These are phyloP conservation scores for Pleurotus tuoliensis DNA, from an alignment of 768 basidiomycete genomes.

Conservation along the genomic window DNA sequence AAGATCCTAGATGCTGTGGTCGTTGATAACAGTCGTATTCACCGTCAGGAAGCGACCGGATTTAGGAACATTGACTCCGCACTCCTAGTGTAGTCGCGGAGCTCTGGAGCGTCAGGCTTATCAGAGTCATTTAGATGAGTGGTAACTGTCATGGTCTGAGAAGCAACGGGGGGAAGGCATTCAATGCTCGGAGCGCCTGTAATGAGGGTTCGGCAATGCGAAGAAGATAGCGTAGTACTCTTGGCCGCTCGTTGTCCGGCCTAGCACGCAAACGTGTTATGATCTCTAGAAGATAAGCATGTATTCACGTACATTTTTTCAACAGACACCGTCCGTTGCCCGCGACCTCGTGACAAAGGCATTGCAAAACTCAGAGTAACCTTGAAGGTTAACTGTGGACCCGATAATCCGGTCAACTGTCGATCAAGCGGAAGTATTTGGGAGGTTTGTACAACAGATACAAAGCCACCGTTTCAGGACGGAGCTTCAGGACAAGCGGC, in stretches of 20 bases:
- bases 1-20: no score
- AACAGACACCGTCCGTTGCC: no score
- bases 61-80: background rate
- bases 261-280: no score
- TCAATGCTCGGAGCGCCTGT: no score
- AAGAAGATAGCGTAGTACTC: no score
- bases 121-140: background rate
- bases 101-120: background rate
- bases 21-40: no score
- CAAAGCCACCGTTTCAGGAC: conserved; percentile 3
- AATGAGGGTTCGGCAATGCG: no score
- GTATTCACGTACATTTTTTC: no score
- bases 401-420: background rate
- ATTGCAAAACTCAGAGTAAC: background rate
- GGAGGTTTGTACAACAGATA: conserved; percentile 14
- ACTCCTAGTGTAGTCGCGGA: background rate
- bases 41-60: background rate
- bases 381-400: background rate
- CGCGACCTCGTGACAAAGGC: background rate
- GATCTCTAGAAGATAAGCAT: no score
- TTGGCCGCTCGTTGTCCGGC: no score
- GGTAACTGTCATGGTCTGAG: background rate
- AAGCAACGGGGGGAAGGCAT: background rate
- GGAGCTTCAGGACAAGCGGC: background rate
- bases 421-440: conserved; percentile 7